These are phyloP conservation scores for Cladorrhinum sp. DNA, from an alignment of 2,329 filamentous ascomycete genomes.

Conservation along the genomic window DNA sequence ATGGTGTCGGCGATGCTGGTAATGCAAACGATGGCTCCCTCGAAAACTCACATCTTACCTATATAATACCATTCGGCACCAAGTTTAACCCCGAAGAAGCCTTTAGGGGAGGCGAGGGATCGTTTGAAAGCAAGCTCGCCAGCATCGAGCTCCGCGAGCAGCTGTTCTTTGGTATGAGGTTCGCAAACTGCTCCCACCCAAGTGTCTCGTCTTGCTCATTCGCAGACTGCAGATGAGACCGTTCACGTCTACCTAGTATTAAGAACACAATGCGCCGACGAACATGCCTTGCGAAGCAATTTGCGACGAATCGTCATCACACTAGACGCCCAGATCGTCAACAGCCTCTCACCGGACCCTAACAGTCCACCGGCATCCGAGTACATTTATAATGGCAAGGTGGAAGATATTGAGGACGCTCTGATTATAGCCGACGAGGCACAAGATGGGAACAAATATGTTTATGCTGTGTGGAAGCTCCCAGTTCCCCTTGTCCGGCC, in stretches of 20 bases:
- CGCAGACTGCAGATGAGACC: slow-evolving; percentile 65
- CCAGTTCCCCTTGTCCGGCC: slow-evolving; percentile 57
- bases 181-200: slow-evolving; percentile 29
- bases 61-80: slow-evolving; percentile 58
- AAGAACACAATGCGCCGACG: slow-evolving; percentile 58
- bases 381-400: slow-evolving; percentile 55
- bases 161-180: slow-evolving; percentile 67
- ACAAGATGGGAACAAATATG: slow-evolving; percentile 37
- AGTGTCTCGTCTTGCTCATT: slow-evolving; percentile 46
- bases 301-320: slow-evolving; percentile 62
- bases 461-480: slow-evolving; percentile 60
- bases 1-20: slow-evolving; percentile 29
- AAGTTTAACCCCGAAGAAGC: slow-evolving; percentile 52
- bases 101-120: slow-evolving; percentile 44
- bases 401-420: slow-evolving; percentile 50
- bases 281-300: slow-evolving; percentile 55
- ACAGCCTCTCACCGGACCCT: slow-evolving; percentile 49
- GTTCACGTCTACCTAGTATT: slow-evolving; percentile 67
- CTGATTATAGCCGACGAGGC: slow-evolving; percentile 48
- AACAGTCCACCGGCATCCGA: slow-evolving; percentile 52
- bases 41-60: slow-evolving; percentile 57
- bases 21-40: slow-evolving; percentile 46
- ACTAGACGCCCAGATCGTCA: slow-evolving; percentile 64
- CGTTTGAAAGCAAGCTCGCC: slow-evolving; percentile 48
- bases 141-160: slow-evolving; percentile 60